Conservation (phyloP, 148 eudicot species). For the Tetragonia tetragonoides region DNA sequence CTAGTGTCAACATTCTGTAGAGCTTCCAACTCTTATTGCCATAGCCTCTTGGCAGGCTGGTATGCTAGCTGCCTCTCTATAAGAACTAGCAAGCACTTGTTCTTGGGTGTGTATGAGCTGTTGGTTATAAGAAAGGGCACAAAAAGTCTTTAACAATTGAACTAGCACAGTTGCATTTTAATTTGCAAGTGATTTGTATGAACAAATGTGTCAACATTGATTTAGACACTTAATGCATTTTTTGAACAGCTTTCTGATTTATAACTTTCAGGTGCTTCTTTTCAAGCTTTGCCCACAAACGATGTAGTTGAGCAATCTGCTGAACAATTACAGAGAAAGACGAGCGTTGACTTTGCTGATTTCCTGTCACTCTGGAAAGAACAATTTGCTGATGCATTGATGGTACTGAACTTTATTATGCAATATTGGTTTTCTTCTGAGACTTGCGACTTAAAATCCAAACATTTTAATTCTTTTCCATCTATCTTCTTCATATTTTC, state of each 20-base stretch:
- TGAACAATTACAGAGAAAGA: conserved; percentile 23
- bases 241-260: conserved; percentile 9
- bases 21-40: too few relatives aligned
- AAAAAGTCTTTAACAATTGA: too few relatives aligned
- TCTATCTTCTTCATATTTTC: neutral
- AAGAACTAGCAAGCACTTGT: too few relatives aligned
- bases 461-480: neutral
- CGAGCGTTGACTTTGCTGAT: conserved; percentile 20
- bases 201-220: neutral
- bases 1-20: too few relatives aligned
- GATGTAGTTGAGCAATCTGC: conserved; percentile 34
- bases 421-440: neutral
- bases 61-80: too few relatives aligned
- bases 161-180: neutral
- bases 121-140: too few relatives aligned
- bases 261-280: conserved; percentile 42
- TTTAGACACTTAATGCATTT: conserved; percentile 5
- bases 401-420: conserved; percentile 40
- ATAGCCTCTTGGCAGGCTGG: too few relatives aligned
- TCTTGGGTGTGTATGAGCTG: too few relatives aligned
- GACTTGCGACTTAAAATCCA: neutral
- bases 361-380: conserved; percentile 62
- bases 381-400: conserved; percentile 72
- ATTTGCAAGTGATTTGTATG: neutral
- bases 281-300: conserved; percentile 42